These are phyloP conservation scores for Leptographium lundbergii DNA, from an alignment of 2,329 filamentous ascomycete genomes.

Conservation along the genomic window DNA sequence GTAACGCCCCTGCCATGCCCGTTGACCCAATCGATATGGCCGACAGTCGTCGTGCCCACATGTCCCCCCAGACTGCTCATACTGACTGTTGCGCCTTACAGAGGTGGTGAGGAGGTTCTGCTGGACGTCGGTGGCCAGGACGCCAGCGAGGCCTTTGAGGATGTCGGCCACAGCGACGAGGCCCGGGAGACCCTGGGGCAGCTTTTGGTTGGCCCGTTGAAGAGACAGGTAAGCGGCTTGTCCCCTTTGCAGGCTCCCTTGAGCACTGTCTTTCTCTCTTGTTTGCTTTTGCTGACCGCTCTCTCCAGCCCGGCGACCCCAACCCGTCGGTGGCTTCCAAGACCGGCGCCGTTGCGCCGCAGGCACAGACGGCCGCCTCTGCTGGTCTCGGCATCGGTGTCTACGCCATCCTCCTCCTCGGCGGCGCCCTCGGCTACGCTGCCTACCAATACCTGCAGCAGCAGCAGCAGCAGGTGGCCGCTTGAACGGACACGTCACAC, in stretches of 20 bases:
- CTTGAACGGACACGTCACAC: not conserved
- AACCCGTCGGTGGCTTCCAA: constrained; percentile 45
- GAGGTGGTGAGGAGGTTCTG: constrained; percentile 95
- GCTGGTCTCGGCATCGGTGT: constrained; percentile 61
- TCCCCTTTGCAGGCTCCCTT: not conserved
- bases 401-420: constrained; percentile 69
- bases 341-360: constrained; percentile 34
- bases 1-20: constrained; percentile 14
- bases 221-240: constrained; percentile 56
- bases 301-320: constrained; percentile 59
- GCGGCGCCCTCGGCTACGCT: constrained; percentile 63
- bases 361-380: constrained; percentile 32
- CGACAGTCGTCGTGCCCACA: not conserved
- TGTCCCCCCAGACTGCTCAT: not conserved
- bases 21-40: no score
- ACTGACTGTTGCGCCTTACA: constrained; percentile 23
- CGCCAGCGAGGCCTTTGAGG: constrained; percentile 95
- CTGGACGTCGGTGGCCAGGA: constrained; percentile 94
- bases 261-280: not conserved
- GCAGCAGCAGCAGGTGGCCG: constrained; percentile 13
- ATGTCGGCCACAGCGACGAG: constrained; percentile 98
- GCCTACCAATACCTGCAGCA: constrained; percentile 77
- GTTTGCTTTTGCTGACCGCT: not conserved
- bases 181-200: constrained; percentile 83
- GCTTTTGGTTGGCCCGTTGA: constrained; percentile 62